Evolutionary conservation across 345 rosid genomes (phyloP).

Genomic region (Gossypium australe): DNA sequence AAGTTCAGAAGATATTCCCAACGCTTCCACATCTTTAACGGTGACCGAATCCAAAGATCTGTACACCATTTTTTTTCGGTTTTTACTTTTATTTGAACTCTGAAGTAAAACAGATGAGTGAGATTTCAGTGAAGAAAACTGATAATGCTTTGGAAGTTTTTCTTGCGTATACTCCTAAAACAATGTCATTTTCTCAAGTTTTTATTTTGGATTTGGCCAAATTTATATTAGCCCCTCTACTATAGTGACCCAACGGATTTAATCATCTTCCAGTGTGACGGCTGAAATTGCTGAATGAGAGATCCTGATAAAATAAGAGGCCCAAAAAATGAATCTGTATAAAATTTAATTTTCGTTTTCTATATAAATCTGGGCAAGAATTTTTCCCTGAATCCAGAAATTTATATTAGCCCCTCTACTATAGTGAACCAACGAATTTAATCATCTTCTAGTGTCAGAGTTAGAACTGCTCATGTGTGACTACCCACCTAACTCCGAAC

Average conservation of each 20-base stretch:
- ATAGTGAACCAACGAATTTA: not conserved
- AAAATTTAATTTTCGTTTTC: too few relatives aligned
- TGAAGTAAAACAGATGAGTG: not conserved
- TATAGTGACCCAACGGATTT: not conserved
- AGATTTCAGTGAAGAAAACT: not conserved
- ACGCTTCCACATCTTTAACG: constrained; percentile 48
- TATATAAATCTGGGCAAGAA: too few relatives aligned
- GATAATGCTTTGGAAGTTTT: not conserved
- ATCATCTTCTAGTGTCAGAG: not conserved
- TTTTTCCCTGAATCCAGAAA: not conserved
- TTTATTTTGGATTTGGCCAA: not conserved
- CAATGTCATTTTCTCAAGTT: not conserved
- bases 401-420: not conserved
- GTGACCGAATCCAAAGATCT: constrained; percentile 47
- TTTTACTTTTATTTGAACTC: not conserved
- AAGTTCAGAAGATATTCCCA: constrained; percentile 37
- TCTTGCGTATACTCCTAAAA: not conserved
- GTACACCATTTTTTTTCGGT: constrained; percentile 38
- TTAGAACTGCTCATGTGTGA: too few relatives aligned
- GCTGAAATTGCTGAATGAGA: too few relatives aligned
- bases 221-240: not conserved
- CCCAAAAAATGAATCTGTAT: too few relatives aligned
- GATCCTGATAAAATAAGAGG: too few relatives aligned
- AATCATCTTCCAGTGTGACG: not conserved
- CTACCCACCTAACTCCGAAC: rapidly evolving